A percentile compares a stretch with the other conserved stretches of the same genome.
phyloP scores from a whole-genome alignment of 306 rosid species.

The Begonia loranthoides region DNA sequence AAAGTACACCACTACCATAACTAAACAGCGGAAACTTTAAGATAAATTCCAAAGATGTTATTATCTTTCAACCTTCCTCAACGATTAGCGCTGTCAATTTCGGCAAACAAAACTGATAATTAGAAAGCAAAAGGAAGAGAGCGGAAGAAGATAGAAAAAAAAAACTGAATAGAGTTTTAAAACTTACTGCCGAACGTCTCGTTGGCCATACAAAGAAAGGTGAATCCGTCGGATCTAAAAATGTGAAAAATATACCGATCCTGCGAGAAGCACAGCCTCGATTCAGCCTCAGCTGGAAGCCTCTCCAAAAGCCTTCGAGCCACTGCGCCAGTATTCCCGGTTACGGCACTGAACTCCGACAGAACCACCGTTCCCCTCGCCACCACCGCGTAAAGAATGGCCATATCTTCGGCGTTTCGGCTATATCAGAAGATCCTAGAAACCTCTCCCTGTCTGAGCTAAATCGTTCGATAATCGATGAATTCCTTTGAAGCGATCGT shows the following conservation, averaged over 20 bases:
- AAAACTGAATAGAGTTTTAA: neutral
- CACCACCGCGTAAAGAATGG: slow-evolving; percentile 86
- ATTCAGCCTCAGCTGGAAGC: slow-evolving; percentile 73
- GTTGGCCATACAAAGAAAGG: slow-evolving; percentile 91
- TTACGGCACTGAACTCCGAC: slow-evolving; percentile 92
- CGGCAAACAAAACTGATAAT: no score
- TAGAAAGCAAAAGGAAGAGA: neutral
- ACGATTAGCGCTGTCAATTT: no score
- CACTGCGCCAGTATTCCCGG: slow-evolving; percentile 89
- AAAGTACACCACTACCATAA: no score
- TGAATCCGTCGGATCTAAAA: slow-evolving; percentile 64
- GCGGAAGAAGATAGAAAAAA: neutral
- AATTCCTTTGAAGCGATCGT: neutral
- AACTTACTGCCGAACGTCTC: slow-evolving; percentile 89
- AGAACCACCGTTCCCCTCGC: slow-evolving; percentile 86
- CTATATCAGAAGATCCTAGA: neutral
- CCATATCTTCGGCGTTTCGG: slow-evolving; percentile 30
- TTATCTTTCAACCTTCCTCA: no score
- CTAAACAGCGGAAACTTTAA: no score
- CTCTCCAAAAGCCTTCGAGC: slow-evolving; percentile 88
- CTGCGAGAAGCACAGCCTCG: slow-evolving; percentile 93
- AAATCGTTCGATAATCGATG: neutral
- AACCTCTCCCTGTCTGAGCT: neutral
- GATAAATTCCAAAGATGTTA: no score
- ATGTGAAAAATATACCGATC: slow-evolving; percentile 92